Evolutionary conservation across 441 rosid genomes (phyloP).

Genomic region (Macaranga tanarius): DNA sequence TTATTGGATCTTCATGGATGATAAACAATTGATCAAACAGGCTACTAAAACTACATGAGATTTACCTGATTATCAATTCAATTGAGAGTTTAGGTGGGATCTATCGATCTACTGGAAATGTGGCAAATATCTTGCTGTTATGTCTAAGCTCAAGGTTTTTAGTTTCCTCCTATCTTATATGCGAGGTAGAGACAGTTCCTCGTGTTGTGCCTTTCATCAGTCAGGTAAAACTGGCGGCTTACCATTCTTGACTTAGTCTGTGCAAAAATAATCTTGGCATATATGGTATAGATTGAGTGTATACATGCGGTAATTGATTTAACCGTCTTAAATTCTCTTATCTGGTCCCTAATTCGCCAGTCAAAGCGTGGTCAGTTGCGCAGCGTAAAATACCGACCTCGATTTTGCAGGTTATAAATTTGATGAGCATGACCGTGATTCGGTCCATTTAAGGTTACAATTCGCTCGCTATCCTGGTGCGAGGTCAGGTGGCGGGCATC

Average conservation of each 20-base stretch:
- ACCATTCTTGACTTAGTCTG: conserved; percentile 6
- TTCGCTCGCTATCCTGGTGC: conserved; percentile 83
- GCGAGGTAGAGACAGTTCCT: background rate
- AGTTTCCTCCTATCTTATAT: background rate
- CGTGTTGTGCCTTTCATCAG: background rate
- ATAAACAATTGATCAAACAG: background rate
- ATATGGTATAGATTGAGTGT: conserved; percentile 20
- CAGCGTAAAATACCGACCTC: conserved; percentile 45
- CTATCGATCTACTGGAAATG: background rate
- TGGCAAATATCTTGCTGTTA: background rate
- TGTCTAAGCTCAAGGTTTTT: background rate
- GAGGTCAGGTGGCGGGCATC: conserved; percentile 71
- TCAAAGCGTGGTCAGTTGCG: conserved; percentile 31
- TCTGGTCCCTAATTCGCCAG: conserved; percentile 27
- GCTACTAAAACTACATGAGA: background rate
- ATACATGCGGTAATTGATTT: conserved; percentile 24
- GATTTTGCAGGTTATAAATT: conserved; percentile 75
- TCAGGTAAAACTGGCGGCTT: conserved; percentile 7
- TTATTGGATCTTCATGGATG: background rate
- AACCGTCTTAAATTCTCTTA: conserved; percentile 15
- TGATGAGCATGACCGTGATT: conserved; percentile 64
- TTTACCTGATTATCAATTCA: background rate
- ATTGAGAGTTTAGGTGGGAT: background rate
- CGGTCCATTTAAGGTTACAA: conserved; percentile 60
- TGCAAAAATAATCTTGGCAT: conserved; percentile 12